Conservation (phyloP, 495 filamentous ascomycete genomes). For the Tuber aestivum region DNA sequence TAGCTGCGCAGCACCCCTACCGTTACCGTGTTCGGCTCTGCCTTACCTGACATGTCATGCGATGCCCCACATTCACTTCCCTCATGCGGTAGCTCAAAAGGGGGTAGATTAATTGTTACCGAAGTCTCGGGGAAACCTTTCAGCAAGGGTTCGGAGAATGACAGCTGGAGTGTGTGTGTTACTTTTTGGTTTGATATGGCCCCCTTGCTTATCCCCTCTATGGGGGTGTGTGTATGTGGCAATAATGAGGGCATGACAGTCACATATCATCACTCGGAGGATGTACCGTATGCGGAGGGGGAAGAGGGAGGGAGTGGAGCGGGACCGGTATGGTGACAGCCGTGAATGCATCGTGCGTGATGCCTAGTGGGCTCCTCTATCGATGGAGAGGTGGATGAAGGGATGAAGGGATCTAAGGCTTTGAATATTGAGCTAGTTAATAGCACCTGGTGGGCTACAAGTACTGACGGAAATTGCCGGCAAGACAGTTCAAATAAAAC, state of each 20-base stretch:
- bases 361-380: background rate
- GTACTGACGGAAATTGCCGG: background rate
- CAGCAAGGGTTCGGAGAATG: slow-evolving; percentile 2
- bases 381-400: background rate
- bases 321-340: background rate
- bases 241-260: background rate
- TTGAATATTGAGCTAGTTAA: background rate
- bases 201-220: background rate
- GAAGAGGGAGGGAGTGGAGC: background rate
- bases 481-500: background rate
- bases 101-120: background rate
- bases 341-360: background rate
- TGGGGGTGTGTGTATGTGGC: background rate
- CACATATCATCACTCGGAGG: background rate
- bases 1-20: background rate
- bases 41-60: background rate
- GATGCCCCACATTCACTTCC: background rate
- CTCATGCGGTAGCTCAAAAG: background rate
- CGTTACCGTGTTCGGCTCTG: background rate
- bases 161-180: background rate
- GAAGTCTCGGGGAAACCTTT: background rate
- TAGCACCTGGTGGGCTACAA: background rate
- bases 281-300: background rate
- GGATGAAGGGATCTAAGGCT: background rate
- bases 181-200: background rate